Conservation (phyloP, 257 asterid species). For the Orobanche coerulescens region DNA sequence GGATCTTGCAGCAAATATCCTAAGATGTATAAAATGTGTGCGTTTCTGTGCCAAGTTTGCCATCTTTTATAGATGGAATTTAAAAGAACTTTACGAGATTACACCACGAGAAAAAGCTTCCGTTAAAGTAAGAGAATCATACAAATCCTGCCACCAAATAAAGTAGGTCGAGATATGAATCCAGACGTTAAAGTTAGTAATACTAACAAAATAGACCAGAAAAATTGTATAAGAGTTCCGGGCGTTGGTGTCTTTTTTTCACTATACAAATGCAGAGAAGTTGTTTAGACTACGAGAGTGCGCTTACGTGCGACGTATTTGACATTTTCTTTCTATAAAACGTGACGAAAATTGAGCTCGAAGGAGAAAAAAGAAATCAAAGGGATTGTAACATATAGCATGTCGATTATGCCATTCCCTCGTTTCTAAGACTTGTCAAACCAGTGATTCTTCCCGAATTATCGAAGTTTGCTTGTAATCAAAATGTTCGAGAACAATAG, state of each 20-base stretch:
- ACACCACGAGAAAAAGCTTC: neutral
- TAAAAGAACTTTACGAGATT: neutral
- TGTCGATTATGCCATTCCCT: neutral
- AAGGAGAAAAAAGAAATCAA: neutral
- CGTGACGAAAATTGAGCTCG: neutral
- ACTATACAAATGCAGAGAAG: neutral
- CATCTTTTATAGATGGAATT: conserved; percentile 18
- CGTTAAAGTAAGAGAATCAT: conserved; percentile 10
- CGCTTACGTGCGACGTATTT: conserved; percentile 8
- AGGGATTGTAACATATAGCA: neutral
- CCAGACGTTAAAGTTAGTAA: conserved; percentile 9
- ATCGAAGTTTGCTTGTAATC: too few relatives aligned
- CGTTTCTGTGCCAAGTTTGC: neutral
- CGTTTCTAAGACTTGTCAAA: neutral
- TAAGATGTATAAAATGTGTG: conserved; percentile 19
- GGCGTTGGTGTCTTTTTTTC: neutral
- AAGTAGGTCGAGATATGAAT: conserved; percentile 17
- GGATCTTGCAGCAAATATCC: neutral
- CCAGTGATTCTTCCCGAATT: too few relatives aligned
- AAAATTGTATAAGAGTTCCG: conserved; percentile 9
- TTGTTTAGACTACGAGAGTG: neutral
- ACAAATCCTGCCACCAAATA: conserved; percentile 23
- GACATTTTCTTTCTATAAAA: conserved; percentile 4
- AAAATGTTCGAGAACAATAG: too few relatives aligned
- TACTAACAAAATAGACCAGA: neutral